Evolutionary conservation across 441 rosid species (phyloP), one percentile per base, ranked within the genome.

Genomic region (Erodium trifolium): DNA sequence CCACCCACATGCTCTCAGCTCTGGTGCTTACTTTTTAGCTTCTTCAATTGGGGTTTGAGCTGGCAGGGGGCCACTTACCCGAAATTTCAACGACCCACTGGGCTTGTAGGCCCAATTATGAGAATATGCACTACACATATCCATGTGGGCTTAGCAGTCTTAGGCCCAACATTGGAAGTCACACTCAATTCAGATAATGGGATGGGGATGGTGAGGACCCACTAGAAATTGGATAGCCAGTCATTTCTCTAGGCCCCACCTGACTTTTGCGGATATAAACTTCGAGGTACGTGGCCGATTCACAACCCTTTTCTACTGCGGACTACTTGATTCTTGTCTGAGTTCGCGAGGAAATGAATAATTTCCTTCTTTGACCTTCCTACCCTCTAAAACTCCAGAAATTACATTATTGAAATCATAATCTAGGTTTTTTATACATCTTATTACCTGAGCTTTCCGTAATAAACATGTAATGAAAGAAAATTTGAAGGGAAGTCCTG

Each of bases 241-340:
- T 65, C 70, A 41, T 19, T 39, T 41, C 2, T 39, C n/a, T 55
- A 3, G 27, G 62, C 9, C 62, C 18, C 18, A 16, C 23, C 17
- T 5, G 18, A 23, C 18, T 55, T 18, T 7, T 23, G 62, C 16
- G 62, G 19, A 16, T 14, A 55, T 16, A 55, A 55, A 14, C 16
- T 55, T 14, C 16, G 62, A 55, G 62, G 10, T 55, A 55, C 62
- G 62, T 55, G 62, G 62, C 62, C 62, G 6, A 16, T 16, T 55
- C 23, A 16, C 62, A 16, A 8, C 62, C 62, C 62, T 16, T 11
- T 41, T 41, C 47, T 11, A 41, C 12, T 41, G 12, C 47, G 2
- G 12, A 8, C 47, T 11, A 7, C 9, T 11, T 41, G 12, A 41
- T 41, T 41, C 11, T 7, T 11, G 47, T 41, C 9, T 11, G 10